Conservation (phyloP, 208 protist genomes). For the Leishmania lainsoni region DNA sequence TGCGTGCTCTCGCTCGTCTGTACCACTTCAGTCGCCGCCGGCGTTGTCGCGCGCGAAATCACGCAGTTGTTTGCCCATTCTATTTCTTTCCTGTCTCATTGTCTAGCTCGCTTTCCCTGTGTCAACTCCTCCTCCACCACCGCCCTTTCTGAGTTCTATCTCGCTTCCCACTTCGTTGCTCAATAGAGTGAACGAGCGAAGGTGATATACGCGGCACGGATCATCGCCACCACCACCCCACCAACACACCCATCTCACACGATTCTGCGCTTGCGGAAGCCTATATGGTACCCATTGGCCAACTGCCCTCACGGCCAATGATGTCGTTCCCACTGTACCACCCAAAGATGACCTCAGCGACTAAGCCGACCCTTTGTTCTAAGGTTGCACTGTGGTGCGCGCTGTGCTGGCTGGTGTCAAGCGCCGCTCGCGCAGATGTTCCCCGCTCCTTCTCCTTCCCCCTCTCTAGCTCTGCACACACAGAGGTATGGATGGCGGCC, state of each 20-base stretch:
- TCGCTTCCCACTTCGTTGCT: no score
- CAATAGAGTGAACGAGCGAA: no score
- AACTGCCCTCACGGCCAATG: background rate
- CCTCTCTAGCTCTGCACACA: background rate
- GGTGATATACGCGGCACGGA: no score
- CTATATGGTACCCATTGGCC: background rate
- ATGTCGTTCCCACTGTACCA: background rate
- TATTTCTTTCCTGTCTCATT: background rate
- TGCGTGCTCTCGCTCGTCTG: background rate
- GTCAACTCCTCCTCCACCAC: background rate
- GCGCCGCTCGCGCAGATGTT: background rate
- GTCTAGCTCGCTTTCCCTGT: background rate
- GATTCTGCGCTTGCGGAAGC: background rate
- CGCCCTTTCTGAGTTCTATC: no score
- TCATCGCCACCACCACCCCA: background rate
- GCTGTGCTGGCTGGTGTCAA: background rate
- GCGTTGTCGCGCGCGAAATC: background rate
- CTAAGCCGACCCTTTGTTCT: no score
- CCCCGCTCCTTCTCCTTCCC: background rate
- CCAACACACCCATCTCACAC: background rate
- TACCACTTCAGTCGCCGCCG: no score
- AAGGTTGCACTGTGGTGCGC: background rate
- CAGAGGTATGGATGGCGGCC: conserved; percentile 17
- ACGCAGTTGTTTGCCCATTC: background rate
- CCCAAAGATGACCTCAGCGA: background rate